These are phyloP conservation scores for Acer saccharum DNA, from an alignment of 345 rosid genomes.

Conservation along the genomic window DNA sequence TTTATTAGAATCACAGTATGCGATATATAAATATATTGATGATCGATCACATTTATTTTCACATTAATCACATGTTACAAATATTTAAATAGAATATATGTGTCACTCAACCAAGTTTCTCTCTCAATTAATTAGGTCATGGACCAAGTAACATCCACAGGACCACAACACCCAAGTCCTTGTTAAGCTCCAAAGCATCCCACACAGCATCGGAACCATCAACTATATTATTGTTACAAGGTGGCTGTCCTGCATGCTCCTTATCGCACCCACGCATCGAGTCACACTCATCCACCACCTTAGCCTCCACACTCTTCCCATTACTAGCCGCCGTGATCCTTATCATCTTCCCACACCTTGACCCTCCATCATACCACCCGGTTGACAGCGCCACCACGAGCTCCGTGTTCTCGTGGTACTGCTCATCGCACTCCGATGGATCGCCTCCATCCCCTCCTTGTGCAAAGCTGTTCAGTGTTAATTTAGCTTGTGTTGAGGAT, in stretches of 20 bases:
- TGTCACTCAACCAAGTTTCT: too few relatives aligned
- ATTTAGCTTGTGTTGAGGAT: constrained; percentile 22
- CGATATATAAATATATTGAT: too few relatives aligned
- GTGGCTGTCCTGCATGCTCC: constrained; percentile 39
- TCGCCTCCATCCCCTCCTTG: constrained; percentile 41
- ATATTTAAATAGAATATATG: too few relatives aligned
- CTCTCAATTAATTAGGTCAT: constrained; percentile 25
- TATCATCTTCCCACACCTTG: constrained; percentile 26
- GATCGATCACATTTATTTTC: too few relatives aligned
- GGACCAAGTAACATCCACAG: constrained; percentile 45
- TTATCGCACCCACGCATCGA: constrained; percentile 27
- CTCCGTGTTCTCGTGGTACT: constrained; percentile 4
- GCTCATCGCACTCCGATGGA: constrained; percentile 28
- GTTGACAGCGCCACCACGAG: constrained; percentile 46
- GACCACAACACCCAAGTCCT: constrained; percentile 27
- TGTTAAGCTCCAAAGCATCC: constrained; percentile 34
- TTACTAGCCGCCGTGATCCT: constrained; percentile 25
- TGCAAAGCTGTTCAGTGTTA: constrained; percentile 38
- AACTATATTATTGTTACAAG: constrained; percentile 33
- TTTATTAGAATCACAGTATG: too few relatives aligned
- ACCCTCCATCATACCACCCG: constrained; percentile 35
- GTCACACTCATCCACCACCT: constrained; percentile 52
- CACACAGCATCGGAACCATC: constrained; percentile 51
- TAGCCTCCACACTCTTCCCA: constrained; percentile 24
- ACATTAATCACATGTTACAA: too few relatives aligned